phyloP scores from a whole-genome alignment of 1,284 basidiomycete species.

The Porphyrellus sp. region DNA sequence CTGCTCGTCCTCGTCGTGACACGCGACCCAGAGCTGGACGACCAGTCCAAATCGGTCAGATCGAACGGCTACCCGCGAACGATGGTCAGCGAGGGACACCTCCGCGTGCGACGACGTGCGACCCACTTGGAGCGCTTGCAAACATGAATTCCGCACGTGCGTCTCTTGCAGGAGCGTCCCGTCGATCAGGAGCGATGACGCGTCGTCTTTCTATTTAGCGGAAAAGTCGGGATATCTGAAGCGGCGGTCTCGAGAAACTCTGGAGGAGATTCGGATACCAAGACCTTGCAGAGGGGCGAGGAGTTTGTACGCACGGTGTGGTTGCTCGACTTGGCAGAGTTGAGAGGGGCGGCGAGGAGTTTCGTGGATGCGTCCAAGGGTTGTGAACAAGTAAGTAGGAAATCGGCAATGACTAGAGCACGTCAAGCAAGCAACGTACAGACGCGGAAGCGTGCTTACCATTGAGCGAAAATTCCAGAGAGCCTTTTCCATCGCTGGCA shows the following conservation, averaged over 20 bases:
- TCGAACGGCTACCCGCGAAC: constrained; percentile 82
- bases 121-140: constrained; percentile 81
- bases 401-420: constrained; percentile 48
- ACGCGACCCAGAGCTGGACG: constrained; percentile 87
- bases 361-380: constrained; percentile 52
- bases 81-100: no score
- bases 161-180: constrained; percentile 87
- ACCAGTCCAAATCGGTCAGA: constrained; percentile 93
- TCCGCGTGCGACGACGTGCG: no score
- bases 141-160: constrained; percentile 83
- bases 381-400: constrained; percentile 56
- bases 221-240: constrained; percentile 66
- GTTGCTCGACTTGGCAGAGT: constrained; percentile 78
- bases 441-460: constrained; percentile 40
- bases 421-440: constrained; percentile 5
- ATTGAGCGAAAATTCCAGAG: constrained; percentile 64
- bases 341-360: constrained; percentile 64
- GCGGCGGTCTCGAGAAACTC: constrained; percentile 45
- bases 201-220: constrained; percentile 80
- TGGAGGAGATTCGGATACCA: constrained; percentile 39
- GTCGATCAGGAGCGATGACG: constrained; percentile 75
- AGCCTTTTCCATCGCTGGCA: constrained; percentile 72
- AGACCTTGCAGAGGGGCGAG: constrained; percentile 57
- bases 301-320: constrained; percentile 58
- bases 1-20: constrained; percentile 90